These are phyloP conservation scores for Suhomyces maxii DNA, from an alignment of 1,139 yeast genomes.

Conservation along the genomic window DNA sequence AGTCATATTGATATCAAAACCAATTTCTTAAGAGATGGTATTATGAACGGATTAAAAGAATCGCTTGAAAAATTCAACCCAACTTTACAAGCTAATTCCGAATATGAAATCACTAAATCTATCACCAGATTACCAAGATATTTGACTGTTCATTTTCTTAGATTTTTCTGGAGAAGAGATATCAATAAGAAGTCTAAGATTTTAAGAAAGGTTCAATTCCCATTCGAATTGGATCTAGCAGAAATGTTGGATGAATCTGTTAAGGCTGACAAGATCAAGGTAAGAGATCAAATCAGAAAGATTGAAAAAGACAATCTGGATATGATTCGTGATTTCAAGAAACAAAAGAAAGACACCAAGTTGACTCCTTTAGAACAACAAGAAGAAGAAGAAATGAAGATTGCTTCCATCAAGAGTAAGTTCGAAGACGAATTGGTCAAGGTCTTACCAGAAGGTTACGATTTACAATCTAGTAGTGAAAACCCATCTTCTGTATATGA, in stretches of 20 bases:
- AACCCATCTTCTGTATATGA: slow-evolving; percentile 89
- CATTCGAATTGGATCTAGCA: slow-evolving; percentile 85
- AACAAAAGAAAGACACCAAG: slow-evolving; percentile 51
- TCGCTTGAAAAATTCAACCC: slow-evolving; percentile 75
- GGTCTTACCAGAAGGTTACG: slow-evolving; percentile 37
- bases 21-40: slow-evolving; percentile 86
- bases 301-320: slow-evolving; percentile 77
- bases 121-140: slow-evolving; percentile 84
- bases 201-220: slow-evolving; percentile 90
- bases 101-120: slow-evolving; percentile 65
- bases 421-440: slow-evolving; percentile 43
- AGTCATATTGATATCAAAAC: slow-evolving; percentile 88
- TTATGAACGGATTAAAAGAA: slow-evolving; percentile 73
- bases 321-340: slow-evolving; percentile 72
- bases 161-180: slow-evolving; percentile 95
- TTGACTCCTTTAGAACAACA: slow-evolving; percentile 43
- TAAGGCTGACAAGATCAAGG: slow-evolving; percentile 61
- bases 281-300: slow-evolving; percentile 76
- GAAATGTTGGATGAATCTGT: slow-evolving; percentile 81
- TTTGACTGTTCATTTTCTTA: slow-evolving; percentile 85
- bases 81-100: slow-evolving; percentile 66
- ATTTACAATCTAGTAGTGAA: slow-evolving; percentile 53
- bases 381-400: slow-evolving; percentile 50
- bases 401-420: slow-evolving; percentile 45
- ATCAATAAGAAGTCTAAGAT: slow-evolving; percentile 90